phyloP scores from a whole-genome alignment of 495 filamentous ascomycete genomes.

The Podospora bellae-mahoneyi region DNA sequence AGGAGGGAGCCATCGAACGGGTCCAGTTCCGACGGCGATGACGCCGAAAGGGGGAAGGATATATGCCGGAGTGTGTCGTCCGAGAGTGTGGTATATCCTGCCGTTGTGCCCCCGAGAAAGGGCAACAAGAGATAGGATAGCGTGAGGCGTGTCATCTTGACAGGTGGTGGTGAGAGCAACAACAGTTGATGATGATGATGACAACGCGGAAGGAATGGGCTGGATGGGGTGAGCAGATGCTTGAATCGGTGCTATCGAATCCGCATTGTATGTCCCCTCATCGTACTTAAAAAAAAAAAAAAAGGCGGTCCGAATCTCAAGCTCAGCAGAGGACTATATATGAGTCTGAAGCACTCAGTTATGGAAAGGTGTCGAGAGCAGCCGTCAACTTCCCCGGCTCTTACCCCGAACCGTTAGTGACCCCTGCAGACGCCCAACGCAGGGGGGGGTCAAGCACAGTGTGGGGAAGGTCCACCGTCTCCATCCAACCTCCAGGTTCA shows the following conservation, averaged over 20 bases:
- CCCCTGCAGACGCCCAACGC: background rate
- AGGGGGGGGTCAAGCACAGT: background rate
- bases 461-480: background rate
- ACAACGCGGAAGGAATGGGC: background rate
- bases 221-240: background rate
- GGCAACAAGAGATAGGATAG: background rate
- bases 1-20: constrained; percentile 49
- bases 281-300: background rate
- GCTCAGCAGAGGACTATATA: background rate
- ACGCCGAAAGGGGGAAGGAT: constrained; percentile 60
- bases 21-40: constrained; percentile 43
- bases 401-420: background rate
- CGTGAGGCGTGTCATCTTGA: constrained; percentile 1
- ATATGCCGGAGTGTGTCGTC: background rate
- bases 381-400: background rate
- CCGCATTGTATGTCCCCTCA: background rate
- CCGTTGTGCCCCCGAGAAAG: background rate
- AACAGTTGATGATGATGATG: background rate
- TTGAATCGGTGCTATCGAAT: background rate
- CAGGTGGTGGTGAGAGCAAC: background rate
- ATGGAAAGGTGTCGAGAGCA: background rate
- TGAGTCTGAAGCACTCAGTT: too few species aligned
- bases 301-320: background rate
- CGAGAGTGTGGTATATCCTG: constrained; percentile 2
- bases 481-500: background rate